A percentile compares a stretch with the other conserved stretches of the same genome.
These are phyloP conservation scores for Gardenia jasminoides DNA, from an alignment of 257 asterid genomes.

Conservation along the genomic window DNA sequence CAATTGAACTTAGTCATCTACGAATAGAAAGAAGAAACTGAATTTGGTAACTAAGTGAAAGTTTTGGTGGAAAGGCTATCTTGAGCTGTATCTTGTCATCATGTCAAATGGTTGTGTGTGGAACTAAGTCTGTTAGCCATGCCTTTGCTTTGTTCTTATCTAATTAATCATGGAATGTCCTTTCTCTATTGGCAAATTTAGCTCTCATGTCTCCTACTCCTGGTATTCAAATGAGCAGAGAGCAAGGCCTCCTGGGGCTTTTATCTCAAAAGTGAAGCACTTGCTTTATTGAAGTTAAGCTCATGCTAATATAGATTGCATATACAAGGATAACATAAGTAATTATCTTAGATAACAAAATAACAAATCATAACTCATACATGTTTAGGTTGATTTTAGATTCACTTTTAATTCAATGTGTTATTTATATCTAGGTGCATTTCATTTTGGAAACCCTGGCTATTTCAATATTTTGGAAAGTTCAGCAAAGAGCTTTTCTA, in stretches of 20 bases:
- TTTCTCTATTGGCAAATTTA: neutral
- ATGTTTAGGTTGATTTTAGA: neutral
- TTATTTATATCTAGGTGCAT: neutral
- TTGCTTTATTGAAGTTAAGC: neutral
- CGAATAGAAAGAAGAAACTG: neutral
- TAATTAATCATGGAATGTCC: neutral
- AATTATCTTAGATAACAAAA: neutral
- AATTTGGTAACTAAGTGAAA: neutral
- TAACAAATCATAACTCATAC: neutral
- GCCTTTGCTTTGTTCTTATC: neutral
- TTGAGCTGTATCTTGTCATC: neutral
- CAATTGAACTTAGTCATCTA: neutral
- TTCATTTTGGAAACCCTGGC: neutral
- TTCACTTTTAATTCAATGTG: neutral
- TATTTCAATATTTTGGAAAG: neutral
- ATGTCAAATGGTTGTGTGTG: neutral
- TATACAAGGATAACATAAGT: neutral
- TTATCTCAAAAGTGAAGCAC: neutral
- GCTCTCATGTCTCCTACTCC: no score
- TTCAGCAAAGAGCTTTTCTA: neutral
- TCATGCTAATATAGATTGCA: neutral
- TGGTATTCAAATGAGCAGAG: neutral
- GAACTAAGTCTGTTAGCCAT: neutral
- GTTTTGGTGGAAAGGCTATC: neutral
- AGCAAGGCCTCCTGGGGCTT: neutral